Base-by-base conservation (phyloP, 2,329 filamentous ascomycete species). In the Cladosporium sp. region DNA sequence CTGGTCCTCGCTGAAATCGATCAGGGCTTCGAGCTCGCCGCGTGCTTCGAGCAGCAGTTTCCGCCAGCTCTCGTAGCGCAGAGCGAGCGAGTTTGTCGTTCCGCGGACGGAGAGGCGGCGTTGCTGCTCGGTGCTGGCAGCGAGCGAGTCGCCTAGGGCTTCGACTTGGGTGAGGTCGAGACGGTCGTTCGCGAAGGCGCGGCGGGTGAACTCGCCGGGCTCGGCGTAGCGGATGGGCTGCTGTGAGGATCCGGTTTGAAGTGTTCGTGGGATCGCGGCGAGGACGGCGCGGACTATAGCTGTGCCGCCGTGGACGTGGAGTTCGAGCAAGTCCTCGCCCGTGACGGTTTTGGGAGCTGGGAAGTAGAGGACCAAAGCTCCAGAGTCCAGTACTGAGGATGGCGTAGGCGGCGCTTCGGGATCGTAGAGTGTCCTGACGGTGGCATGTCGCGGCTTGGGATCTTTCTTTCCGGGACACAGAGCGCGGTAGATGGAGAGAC, bases 1-100 rank as follows among this genome's bases (percentile, higher is more conserved):
- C 79, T 99, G 94, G 74, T 98, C 95, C 77, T 99, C 95, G 0
- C 92, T 91, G 76, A 99, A 99, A 78, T 99, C 95, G 68, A 99
- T 98, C 71, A 99, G 80, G 0, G 95, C 95, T 79, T 99, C 95
- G 47, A 99, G 84, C 79, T 98, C 93, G 11, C 92, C 95, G 1
- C 95, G 87, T 11, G 93, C 93, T 68, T 90, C 85, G 7, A 98
- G 82, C 21, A 99, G 80, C 70, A 88, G 84, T 69, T 86, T 82
- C 30, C 94, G 88, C 95, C 95, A 99, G 11, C 74, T 74, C 71
- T 97, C 93, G 77, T 99, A 99, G 21, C 88, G 88, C 67, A 84
- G 83, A 0, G 92, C 88, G 14, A 97, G 82, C 0, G 83, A 80
- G 36, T 71, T 73, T 3, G 88, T 90, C 34, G 88, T 88, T 7